Evolutionary conservation across 2,329 filamentous ascomycete genomes (phyloP), one percentile per base, ranked within the genome.

Genomic region (Diaporthe ampelina): DNA sequence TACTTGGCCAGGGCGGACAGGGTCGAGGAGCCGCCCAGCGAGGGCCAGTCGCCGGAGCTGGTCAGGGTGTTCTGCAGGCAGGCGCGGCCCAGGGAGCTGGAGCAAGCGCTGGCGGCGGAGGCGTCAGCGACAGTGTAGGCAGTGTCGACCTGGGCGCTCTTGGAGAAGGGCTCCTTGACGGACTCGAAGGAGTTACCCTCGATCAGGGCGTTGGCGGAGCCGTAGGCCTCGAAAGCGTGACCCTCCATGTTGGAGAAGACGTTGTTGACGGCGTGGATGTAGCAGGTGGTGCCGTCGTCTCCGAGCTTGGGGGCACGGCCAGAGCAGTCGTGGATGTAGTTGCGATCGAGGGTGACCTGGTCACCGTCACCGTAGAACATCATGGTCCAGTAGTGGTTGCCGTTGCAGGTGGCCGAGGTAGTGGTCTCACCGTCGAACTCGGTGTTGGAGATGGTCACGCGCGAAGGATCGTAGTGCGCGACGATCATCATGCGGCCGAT

Each of bases 401-500:
- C 85, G 78, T 91, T 84, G 82, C 90, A 92, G 63, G 86, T 89
- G 10, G 90, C 87, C 21, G 89, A 91, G 83, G 85, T 91, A 29
- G 82, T 80, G 48, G 86, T 86, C 32, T 79, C 79, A 61, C 90
- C 90, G 78, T 92, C 86, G 77, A 92, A 88, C 79, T 90, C 87
- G 82, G 80, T 85, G 86, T 91, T 91, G 78, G 89, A 89, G 80
- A 92, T 86, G 35, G 89, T 90, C 24, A 92, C 86, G 63, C 88
- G 88, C 77, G 85, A 87, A 68, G 88, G 85, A 7, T 80, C 79
- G 79, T 85, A 87, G 75, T 90, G 90, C 69, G 89, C 85, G 67
- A 91, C 90, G 67, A 91, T 87, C 83, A 90, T 87, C 81, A 91
- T 89, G 57, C 90, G 89, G 68, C 88, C 89, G 76, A 91, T 88